Evolutionary conservation across 768 basidiomycete species (phyloP).

Genomic region (Russula olivacea): DNA sequence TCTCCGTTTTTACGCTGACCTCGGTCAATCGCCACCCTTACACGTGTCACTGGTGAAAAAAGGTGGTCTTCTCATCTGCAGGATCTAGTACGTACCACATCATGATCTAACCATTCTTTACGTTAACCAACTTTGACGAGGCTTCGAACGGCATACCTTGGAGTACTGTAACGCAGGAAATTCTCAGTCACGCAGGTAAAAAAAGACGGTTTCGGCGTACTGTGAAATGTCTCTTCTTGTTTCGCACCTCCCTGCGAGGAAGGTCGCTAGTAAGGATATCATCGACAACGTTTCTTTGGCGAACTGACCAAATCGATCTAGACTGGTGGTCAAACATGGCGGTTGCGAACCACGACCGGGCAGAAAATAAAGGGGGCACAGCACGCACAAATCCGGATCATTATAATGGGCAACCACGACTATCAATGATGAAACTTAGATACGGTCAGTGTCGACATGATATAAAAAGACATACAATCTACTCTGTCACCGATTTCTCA

Average conservation of each 20-base stretch:
- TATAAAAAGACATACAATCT: constrained; percentile 26
- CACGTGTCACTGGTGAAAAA: not conserved
- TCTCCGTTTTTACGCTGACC: constrained; percentile 38
- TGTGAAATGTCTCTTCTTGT: constrained; percentile 78
- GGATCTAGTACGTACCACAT: constrained; percentile 54
- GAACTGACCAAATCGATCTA: constrained; percentile 76
- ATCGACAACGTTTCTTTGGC: constrained; percentile 25
- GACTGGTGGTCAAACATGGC: constrained; percentile 16
- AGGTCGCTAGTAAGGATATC: constrained; percentile 19
- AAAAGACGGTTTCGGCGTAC: constrained; percentile 37
- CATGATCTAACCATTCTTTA: constrained; percentile 58
- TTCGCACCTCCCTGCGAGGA: constrained; percentile 76
- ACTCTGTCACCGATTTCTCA: constrained; percentile 48
- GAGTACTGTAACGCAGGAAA: constrained; percentile 50
- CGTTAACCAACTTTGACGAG: not conserved
- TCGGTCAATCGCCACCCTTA: constrained; percentile 91
- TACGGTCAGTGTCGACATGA: not conserved
- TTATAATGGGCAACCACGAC: constrained; percentile 69
- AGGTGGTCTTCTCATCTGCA: not conserved
- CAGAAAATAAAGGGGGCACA: not conserved
- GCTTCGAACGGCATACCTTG: constrained; percentile 45
- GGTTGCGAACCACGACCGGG: constrained; percentile 1
- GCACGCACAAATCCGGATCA: constrained; percentile 70
- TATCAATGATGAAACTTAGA: constrained; percentile 28
- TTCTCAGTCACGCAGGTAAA: not conserved